Evolutionary conservation across 345 rosid species (phyloP).

Genomic region (Nasturtium officinale): DNA sequence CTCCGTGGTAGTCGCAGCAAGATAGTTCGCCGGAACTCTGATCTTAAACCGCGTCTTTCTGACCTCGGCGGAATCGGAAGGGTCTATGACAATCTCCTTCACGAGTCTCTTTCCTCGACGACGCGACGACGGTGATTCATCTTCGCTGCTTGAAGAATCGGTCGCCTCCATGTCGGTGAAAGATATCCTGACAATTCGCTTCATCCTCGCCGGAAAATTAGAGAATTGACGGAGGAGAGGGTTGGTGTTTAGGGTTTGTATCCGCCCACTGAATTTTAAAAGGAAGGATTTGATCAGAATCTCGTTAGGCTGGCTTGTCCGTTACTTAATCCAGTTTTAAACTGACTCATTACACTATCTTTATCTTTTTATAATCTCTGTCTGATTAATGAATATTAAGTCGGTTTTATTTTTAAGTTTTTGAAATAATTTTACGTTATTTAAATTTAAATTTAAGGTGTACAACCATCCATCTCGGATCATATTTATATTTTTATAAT

Average conservation of each 20-base stretch:
- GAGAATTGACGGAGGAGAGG: conserved; percentile 4
- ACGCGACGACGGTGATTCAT: conserved; percentile 20
- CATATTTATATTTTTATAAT: too few relatives aligned
- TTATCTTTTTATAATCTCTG: background rate
- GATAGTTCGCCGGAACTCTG: conserved; percentile 24
- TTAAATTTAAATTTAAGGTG: too few relatives aligned
- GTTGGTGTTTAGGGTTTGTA: conserved; percentile 28
- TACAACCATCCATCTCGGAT: too few relatives aligned
- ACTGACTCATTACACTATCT: background rate
- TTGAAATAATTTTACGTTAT: too few relatives aligned
- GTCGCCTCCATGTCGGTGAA: conserved; percentile 53
- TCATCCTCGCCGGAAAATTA: conserved; percentile 27
- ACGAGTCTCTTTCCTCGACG: conserved; percentile 45
- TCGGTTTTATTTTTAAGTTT: background rate
- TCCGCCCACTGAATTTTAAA: background rate
- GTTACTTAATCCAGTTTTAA: conserved; percentile 31
- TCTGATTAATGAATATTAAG: background rate
- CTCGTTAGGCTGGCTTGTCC: conserved; percentile 23
- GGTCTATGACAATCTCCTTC: conserved; percentile 42
- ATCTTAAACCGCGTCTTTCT: conserved; percentile 21
- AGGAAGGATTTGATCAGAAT: background rate
- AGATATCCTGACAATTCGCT: conserved; percentile 42
- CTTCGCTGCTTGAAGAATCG: conserved; percentile 52
- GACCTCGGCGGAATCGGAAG: conserved; percentile 11
- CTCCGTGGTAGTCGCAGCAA: background rate